Percentiles rank a stretch among this genome's conserved stretches.
These are phyloP conservation scores for Combretum micranthum DNA, from an alignment of 345 rosid genomes.

Conservation along the genomic window DNA sequence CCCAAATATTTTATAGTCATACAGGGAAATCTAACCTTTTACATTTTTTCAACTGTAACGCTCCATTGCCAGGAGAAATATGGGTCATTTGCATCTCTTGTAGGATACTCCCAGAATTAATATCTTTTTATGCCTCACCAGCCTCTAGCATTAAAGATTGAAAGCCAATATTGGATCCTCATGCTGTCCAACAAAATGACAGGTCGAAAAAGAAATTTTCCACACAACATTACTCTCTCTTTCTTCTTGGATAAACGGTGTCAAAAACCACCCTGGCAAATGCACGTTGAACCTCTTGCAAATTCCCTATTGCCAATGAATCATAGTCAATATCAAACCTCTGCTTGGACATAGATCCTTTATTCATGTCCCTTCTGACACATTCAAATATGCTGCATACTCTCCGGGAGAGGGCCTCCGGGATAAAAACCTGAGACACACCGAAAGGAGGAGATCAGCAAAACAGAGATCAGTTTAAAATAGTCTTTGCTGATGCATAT, in stretches of 20 bases:
- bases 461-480: slow-evolving; percentile 1
- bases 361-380: slow-evolving; percentile 29
- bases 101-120: no score
- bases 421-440: slow-evolving; percentile 57
- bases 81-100: no score
- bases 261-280: slow-evolving; percentile 89
- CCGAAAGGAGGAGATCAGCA: neutral
- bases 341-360: slow-evolving; percentile 35
- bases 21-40: no score
- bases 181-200: neutral
- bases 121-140: no score
- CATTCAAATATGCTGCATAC: slow-evolving; percentile 50
- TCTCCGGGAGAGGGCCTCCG: slow-evolving; percentile 38
- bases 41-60: no score
- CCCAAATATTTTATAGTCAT: no score
- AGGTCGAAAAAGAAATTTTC: neutral
- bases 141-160: no score
- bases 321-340: slow-evolving; percentile 55
- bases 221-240: neutral
- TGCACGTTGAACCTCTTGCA: slow-evolving; percentile 47
- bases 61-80: no score
- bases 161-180: no score
- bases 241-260: slow-evolving; percentile 52
- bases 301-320: slow-evolving; percentile 41
- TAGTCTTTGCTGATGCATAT: neutral